These are phyloP conservation scores for Fusarium sterilihyphosum DNA, from an alignment of 2,329 filamentous ascomycete species.

Conservation along the genomic window DNA sequence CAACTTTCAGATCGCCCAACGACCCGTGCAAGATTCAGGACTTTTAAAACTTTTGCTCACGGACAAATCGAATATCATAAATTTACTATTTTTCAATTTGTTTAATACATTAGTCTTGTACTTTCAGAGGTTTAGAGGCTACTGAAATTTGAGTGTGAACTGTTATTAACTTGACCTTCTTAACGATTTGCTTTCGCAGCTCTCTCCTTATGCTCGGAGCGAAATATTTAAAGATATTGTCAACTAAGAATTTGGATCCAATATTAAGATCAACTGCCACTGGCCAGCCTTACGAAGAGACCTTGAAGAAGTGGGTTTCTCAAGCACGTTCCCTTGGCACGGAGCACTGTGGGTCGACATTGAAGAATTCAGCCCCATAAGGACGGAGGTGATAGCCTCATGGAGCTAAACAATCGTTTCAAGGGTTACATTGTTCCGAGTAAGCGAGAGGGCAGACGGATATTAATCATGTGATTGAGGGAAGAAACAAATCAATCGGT, in stretches of 20 bases:
- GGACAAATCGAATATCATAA: too few species aligned
- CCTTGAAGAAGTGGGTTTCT: fast-evolving
- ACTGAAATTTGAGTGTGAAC: fast-evolving
- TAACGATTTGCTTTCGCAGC: neutral
- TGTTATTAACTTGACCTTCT: fast-evolving
- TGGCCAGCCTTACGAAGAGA: neutral
- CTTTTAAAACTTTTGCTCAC: neutral
- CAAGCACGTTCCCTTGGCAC: neutral
- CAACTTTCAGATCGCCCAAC: neutral
- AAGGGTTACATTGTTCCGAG: neutral
- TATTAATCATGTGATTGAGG: neutral
- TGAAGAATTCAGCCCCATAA: neutral
- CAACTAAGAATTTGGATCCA: neutral
- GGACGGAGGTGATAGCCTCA: neutral
- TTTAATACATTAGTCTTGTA: too few species aligned
- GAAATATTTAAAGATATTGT: too few species aligned
- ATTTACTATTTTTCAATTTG: too few species aligned
- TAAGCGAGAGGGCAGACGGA: neutral
- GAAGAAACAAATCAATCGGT: neutral
- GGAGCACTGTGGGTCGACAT: neutral
- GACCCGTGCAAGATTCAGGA: too few species aligned
- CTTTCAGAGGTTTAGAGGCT: too few species aligned
- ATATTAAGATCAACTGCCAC: neutral
- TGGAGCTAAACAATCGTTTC: neutral
- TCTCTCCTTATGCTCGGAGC: too few species aligned